Evolutionary conservation across 2,329 filamentous ascomycete species (phyloP).

Genomic region (Exophiala dermatitidis): DNA sequence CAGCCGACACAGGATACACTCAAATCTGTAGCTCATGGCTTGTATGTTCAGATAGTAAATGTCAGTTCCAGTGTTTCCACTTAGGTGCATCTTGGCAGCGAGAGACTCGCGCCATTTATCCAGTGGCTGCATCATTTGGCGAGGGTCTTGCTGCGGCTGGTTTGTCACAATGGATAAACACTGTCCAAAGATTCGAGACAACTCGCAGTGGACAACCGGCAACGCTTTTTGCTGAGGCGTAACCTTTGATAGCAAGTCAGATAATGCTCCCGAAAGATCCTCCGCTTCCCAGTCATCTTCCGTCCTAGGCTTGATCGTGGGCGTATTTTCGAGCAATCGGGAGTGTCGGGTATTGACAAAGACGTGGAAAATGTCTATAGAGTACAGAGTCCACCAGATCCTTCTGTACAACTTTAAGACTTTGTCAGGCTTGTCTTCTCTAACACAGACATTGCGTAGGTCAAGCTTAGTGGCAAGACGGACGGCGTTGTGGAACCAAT

Average conservation of each 20-base stretch:
- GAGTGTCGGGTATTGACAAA: slow-evolving; percentile 25
- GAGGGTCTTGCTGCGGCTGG: slow-evolving; percentile 25
- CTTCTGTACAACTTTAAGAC: slow-evolving; percentile 26
- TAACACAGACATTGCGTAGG: slow-evolving; percentile 24
- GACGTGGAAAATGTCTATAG: slow-evolving; percentile 26
- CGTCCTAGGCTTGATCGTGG: slow-evolving; percentile 24
- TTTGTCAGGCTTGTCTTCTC: slow-evolving; percentile 25
- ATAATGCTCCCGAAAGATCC: slow-evolving; percentile 21
- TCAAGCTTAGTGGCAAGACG: slow-evolving; percentile 26
- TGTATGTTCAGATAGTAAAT: slow-evolving; percentile 26
- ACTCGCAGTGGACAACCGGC: slow-evolving; percentile 25
- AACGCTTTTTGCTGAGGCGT: slow-evolving; percentile 25
- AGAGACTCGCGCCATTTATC: slow-evolving; percentile 26
- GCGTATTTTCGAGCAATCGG: slow-evolving; percentile 24
- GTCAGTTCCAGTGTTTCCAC: slow-evolving; percentile 24
- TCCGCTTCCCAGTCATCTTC: slow-evolving; percentile 27
- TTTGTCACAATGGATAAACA: slow-evolving; percentile 24
- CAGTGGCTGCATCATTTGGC: slow-evolving; percentile 24
- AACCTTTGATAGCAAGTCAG: slow-evolving; percentile 22
- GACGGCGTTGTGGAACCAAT: slow-evolving; percentile 27
- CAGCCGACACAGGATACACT: slow-evolving; percentile 26
- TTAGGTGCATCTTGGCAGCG: slow-evolving; percentile 25
- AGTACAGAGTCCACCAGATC: slow-evolving; percentile 28
- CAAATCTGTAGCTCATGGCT: slow-evolving; percentile 27
- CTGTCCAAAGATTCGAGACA: slow-evolving; percentile 26